phyloP scores from a whole-genome alignment of 2,329 filamentous ascomycete genomes.

The Cadophora malorum region DNA sequence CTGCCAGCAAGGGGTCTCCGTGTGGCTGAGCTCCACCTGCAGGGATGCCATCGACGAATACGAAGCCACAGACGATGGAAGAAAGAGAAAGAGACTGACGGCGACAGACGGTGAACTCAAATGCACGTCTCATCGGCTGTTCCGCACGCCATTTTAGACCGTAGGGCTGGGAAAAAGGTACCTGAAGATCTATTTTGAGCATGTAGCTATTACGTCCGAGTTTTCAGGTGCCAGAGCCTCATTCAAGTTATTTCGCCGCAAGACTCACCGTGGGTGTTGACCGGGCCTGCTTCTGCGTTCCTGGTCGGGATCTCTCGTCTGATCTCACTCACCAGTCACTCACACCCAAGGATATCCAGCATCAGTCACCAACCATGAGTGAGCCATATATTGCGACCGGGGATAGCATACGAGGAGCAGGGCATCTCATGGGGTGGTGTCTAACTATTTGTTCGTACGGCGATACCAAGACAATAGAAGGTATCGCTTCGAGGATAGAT shows the following conservation, averaged over 20 bases:
- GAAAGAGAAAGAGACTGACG: not conserved
- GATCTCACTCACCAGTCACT: not conserved
- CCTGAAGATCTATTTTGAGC: conserved; percentile 21
- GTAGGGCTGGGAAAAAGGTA: conserved; percentile 14
- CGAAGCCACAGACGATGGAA: conserved; percentile 1
- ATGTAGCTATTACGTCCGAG: not conserved
- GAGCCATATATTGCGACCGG: conserved; percentile 15
- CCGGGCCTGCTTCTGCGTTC: not conserved
- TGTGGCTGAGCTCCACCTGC: conserved; percentile 26
- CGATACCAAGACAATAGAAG: not conserved
- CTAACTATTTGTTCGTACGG: not conserved
- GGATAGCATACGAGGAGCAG: conserved; percentile 8
- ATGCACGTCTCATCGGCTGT: conserved; percentile 15
- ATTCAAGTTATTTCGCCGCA: not conserved
- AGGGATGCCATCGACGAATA: conserved; percentile 15
- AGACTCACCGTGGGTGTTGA: not conserved
- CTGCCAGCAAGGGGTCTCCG: not conserved
- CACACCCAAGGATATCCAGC: not conserved
- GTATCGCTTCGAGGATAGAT: conserved; percentile 10
- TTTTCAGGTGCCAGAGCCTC: conserved; percentile 3
- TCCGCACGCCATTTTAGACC: conserved; percentile 8
- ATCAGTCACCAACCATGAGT: conserved; percentile 2
- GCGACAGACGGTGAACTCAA: not conserved
- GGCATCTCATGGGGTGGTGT: not conserved
- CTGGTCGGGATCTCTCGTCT: not conserved